Evolutionary conservation across 129 eudicot genomes (phyloP), one percentile per base, ranked within the genome.

Genomic region (Centella asiatica): DNA sequence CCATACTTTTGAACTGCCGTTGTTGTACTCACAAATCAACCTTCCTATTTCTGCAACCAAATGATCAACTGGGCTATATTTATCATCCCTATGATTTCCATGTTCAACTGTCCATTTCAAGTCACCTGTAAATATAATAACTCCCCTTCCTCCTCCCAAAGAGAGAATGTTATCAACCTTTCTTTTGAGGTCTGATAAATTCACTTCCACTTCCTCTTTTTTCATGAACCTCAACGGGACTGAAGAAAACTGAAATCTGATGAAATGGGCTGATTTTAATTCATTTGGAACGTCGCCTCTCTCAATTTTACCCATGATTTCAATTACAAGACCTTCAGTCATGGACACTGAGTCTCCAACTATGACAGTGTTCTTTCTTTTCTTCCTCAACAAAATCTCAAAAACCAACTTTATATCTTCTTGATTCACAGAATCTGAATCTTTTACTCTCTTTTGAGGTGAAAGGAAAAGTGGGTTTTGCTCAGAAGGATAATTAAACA

Each of bases 121-220:
- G 36, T 88, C 94, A 50, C 96, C 96, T 39, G 85, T 80, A 65
- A 84, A 84, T 44, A 88, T 75, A 31, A 88, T 81, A 20, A 88
- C 96, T 19, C 83, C 83, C 44, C 85, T 69, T n/a, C 80, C 95
- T 23, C 67, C 71, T 24, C n/a, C n/a, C n/a, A n/a, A n/a, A 71
- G 40, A 17, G 75, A 74, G 14, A 79, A 56, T 36, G 86, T 76
- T n/a, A 14, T 81, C 96, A 31, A 84, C 73, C 49, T 88, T 88
- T 63, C 88, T 84, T 67, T 78, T 84, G 65, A 88, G 67, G 63
- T 84, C 94, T 26, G 82, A 75, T 1, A 88, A 72, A 34, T 88
- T 84, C 81, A 76, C 66, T 70, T 88, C 89, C 39, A 88, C 96
- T 74, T 88, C 96, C 26, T 88, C 96, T 52, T 82, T 84, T 46